Base-by-base conservation (phyloP, 306 rosid genomes). In the Rosa multiflora region DNA sequence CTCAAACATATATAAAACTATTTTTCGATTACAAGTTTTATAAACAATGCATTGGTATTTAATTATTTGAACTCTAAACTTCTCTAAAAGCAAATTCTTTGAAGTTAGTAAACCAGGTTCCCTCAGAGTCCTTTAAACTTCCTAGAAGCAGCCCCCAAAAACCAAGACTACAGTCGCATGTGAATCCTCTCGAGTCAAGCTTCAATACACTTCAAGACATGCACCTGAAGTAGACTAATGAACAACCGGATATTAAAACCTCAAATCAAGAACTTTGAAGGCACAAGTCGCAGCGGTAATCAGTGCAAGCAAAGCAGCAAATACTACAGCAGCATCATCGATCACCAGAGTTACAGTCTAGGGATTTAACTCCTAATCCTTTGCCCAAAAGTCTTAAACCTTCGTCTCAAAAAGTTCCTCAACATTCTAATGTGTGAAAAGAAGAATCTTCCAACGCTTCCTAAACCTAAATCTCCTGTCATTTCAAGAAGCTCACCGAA, bases 391-490 rank as follows among this genome's bases (percentile, higher is more conserved):
- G 43, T 90, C 70, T 93, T 86, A 74, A 83, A 85, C 67, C 88
- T 86, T 83, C 98, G 91, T 66, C 76, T 67, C 93, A 91, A 76
- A 94, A 91, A 86, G 82, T 88, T 85, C 64, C 83, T 14, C 95
- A 86, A 74, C 86, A 85, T 76, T 91, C 97, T 75, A 90, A 97
- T 84, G 35, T 21, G 13, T 59, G 66, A 59, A 59, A 59, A 23
- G 66, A 59, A 3, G 32, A 10, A 59, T 59, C 66, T 59, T 59
- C 14, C 32, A 21, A 21, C 23, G 66, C 66, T 11, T 59, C 66
- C 14, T 59, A 21, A 23, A 59, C 35, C 66, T 90, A 94, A 10
- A 49, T 44, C 62, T 55, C 62, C 29, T 20, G 23, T 55, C 62
- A 18, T 55, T 55, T 20, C 62, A 55, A 55, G 62, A 55, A 55